Percentiles rank a stretch among this genome's conserved stretches.
phyloP scores from a whole-genome alignment of 1,284 basidiomycete species.

The Omphalotus olearius region DNA sequence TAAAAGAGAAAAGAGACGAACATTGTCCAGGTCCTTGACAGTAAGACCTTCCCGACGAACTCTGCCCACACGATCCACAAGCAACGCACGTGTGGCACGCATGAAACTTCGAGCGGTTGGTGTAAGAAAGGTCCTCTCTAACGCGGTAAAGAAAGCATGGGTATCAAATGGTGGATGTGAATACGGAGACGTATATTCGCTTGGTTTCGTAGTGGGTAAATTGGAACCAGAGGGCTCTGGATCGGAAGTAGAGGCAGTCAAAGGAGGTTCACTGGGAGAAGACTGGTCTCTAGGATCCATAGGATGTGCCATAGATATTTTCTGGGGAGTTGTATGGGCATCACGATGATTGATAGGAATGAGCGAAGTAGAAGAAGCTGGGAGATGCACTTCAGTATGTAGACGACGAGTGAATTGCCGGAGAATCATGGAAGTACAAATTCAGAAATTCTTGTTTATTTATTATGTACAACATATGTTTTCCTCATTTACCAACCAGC shows the following conservation, averaged over 20 bases:
- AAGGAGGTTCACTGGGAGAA: constrained; percentile 9
- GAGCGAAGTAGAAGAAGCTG: constrained; percentile 14
- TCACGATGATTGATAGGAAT: constrained; percentile 17
- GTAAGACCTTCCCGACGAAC: constrained; percentile 76
- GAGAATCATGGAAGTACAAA: constrained; percentile 17
- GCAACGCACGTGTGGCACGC: constrained; percentile 79
- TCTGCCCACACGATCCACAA: constrained; percentile 73
- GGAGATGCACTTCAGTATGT: constrained; percentile 14
- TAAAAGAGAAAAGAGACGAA: constrained; percentile 36
- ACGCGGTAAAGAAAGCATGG: constrained; percentile 58
- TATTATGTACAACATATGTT: neutral
- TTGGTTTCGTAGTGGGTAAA: neutral
- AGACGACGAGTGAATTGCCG: constrained; percentile 23
- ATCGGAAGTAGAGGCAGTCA: constrained; percentile 3
- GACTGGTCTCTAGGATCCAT: constrained; percentile 20
- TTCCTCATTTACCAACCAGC: neutral
- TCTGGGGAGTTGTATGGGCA: constrained; percentile 19
- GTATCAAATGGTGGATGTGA: constrained; percentile 55
- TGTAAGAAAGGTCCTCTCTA: constrained; percentile 70
- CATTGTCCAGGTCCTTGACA: constrained; percentile 87
- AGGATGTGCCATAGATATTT: constrained; percentile 26
- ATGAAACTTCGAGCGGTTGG: constrained; percentile 75
- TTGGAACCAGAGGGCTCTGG: neutral
- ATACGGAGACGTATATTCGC: constrained; percentile 26
- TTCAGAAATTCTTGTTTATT: neutral